Base-by-base conservation (phyloP, 2,329 filamentous ascomycete genomes). In the Ceratocystis papillata region DNA sequence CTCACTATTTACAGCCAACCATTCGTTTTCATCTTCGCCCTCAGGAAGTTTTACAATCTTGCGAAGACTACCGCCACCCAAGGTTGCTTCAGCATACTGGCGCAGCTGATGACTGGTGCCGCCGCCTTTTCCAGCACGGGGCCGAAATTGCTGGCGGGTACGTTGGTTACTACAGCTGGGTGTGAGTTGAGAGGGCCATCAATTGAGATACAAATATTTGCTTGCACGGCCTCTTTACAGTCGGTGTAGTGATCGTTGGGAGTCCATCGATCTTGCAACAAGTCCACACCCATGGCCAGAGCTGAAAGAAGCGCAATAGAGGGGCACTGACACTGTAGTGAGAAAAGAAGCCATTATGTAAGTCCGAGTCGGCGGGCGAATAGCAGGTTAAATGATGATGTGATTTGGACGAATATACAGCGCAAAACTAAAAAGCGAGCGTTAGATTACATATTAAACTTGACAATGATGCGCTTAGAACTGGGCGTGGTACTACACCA, bases 31-130 rank as follows among this genome's bases (percentile, higher is more conserved):
- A 74, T 99, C 94, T 75, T 99, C 94, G 67, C 95, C 94, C 74
- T 99, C 95, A 15, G 95, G 94, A 69, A 99, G 80, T 80, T 93
- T 96, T 70, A 99, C 94, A 33, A 96, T 91, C 79, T 99, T 97
- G 72, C 91, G 85, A 77, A 99, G 78, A 77, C 92, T 96, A 62
- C 94, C 94, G 71, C 90, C 95, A 45, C 94, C 94, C 46, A 99
- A 82, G 10, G 94, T 99, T 59, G 95, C 94, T 76, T 99, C 95
- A 64, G 94, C 94, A 81, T 97, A 99, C 76, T 99, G 94, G 76
- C 94, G 88, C 71, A 99, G 81, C 77, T 97, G 94, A 79, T 96
- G 96, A 83, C 81, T 84, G 30, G 82, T 95, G 71, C 85, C 89
- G 65, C 90, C 95, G 67, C 92, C 91, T 76, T 94, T 95, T 73